These are phyloP conservation scores for Cichorium intybus DNA, from an alignment of 140 eudicot genomes.

Conservation along the genomic window DNA sequence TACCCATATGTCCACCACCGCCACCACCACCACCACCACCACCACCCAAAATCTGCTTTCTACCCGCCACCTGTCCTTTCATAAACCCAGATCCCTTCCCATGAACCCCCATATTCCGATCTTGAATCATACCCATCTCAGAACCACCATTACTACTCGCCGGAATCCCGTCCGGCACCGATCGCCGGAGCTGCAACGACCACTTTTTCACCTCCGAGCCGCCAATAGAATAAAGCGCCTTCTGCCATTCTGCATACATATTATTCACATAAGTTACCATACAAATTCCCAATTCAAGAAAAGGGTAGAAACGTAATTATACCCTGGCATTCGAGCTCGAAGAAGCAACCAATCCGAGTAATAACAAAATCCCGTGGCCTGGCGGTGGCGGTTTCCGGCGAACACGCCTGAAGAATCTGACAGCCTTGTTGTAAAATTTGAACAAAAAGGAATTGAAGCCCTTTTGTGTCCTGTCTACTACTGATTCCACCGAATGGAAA, in stretches of 20 bases:
- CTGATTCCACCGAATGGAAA: constrained; percentile 98
- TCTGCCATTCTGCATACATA: constrained; percentile 89
- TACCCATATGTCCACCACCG: constrained; percentile 56
- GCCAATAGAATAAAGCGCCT: constrained; percentile 84
- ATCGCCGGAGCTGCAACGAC: constrained; percentile 91
- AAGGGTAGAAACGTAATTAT: constrained; percentile 6
- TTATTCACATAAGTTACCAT: too few relatives aligned
- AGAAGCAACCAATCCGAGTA: constrained; percentile 86
- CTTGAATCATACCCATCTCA: constrained; percentile 72
- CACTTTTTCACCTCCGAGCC: constrained; percentile 96
- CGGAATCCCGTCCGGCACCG: constrained; percentile 80
- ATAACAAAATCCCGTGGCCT: constrained; percentile 93
- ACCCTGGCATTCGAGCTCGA: constrained; percentile 98
- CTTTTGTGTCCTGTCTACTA: constrained; percentile 97
- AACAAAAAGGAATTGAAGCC: constrained; percentile 85
- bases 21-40: constrained; percentile 42
- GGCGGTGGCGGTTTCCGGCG: constrained; percentile 59
- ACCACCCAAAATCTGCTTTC: constrained; percentile 64
- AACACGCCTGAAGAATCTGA: constrained; percentile 92
- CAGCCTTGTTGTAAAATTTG: constrained; percentile 97
- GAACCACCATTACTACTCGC: constrained; percentile 79
- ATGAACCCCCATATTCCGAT: constrained; percentile 65
- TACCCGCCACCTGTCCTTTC: constrained; percentile 69
- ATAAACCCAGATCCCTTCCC: constrained; percentile 59
- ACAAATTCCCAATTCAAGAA: too few relatives aligned